Evolutionary conservation across 495 filamentous ascomycete genomes (phyloP), one percentile per base, ranked within the genome.

Genomic region (Corynascus novoguineensis): DNA sequence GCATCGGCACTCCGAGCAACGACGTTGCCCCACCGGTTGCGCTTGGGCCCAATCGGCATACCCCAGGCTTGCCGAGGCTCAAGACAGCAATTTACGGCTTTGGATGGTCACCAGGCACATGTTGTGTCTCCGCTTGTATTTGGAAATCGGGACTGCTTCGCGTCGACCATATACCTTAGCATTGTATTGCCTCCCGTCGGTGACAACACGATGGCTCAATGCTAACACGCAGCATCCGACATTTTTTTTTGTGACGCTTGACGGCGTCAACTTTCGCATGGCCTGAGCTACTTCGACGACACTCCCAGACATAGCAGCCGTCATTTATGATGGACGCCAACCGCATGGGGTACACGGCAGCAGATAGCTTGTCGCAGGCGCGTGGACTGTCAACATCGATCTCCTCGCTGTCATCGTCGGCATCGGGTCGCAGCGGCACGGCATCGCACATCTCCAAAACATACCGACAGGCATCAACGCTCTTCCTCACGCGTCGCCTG

Each of bases 401-500:
- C 42, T 69, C 76, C 7, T 77, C 76, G 11, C 62, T 76, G 10
- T 70, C 75, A 27, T 65, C 75, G 9, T 68, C 73, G 38, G 59
- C 83, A 46, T 79, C 85, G 60, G 71, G 73, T 58, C 80, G 82
- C 27, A 75, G 78, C 49, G 73, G 78, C 34, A 75, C 74, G 31
- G 75, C 82, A 31, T 78, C 77, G n/a, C 80, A 83, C 60, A 84
- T 90, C 60, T 85, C 86, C 46, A 92, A 90, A 68, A 79, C 88
- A 5, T 97, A 96, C 74, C 86, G 91, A 58, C 89, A 92, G 73
- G 88, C 92, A 42, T 90, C 89, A 11, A 86, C 90, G 57, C 82
- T 97, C 7, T 98, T 92, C 71, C 75, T 98, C 38, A 97, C 95
- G 65, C 90, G 92, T 64, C 86, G 92, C 11, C 77, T 97, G 40